phyloP scores from a whole-genome alignment of 352 stramenopile genomes.

The Phytopythium cucurbitacearum region DNA sequence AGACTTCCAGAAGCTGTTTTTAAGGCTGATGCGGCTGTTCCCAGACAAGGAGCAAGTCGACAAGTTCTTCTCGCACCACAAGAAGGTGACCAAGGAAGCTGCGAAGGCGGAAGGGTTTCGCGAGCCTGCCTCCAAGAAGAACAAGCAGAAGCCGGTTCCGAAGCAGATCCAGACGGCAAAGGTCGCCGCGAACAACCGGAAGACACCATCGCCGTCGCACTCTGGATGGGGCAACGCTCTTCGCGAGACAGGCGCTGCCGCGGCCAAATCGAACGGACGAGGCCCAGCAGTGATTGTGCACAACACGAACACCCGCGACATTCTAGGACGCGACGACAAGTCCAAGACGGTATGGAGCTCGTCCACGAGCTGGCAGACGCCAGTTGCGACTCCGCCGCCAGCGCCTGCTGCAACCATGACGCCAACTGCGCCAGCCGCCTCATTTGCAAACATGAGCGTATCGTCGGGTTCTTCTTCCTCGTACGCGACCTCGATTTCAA shows the following conservation, averaged over 20 bases:
- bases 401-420: slow-evolving; percentile 46
- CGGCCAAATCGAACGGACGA: slow-evolving; percentile 15
- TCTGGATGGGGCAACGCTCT: slow-evolving; percentile 73
- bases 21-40: slow-evolving; percentile 71
- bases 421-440: slow-evolving; percentile 43
- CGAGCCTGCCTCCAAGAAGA: slow-evolving; percentile 35
- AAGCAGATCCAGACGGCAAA: slow-evolving; percentile 18
- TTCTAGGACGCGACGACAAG: slow-evolving; percentile 33
- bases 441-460: slow-evolving; percentile 44
- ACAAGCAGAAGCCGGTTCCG: slow-evolving; percentile 34
- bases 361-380: slow-evolving; percentile 43
- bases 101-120: slow-evolving; percentile 37
- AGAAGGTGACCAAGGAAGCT: slow-evolving; percentile 36
- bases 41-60: slow-evolving; percentile 63
- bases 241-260: slow-evolving; percentile 52
- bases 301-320: slow-evolving; percentile 47
- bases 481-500: slow-evolving; percentile 11
- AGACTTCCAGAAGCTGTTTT: slow-evolving; percentile 74
- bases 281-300: slow-evolving; percentile 46
- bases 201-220: slow-evolving; percentile 29
- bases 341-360: slow-evolving; percentile 48
- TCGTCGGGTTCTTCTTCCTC: slow-evolving; percentile 19
- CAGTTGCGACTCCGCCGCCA: slow-evolving; percentile 12
- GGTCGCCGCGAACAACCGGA: slow-evolving; percentile 13
- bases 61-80: slow-evolving; percentile 59